Percentiles rank a stretch among this genome's conserved stretches.
These are phyloP conservation scores for Phytophthora citrophthora DNA, from an alignment of 352 stramenopile genomes.

Conservation along the genomic window DNA sequence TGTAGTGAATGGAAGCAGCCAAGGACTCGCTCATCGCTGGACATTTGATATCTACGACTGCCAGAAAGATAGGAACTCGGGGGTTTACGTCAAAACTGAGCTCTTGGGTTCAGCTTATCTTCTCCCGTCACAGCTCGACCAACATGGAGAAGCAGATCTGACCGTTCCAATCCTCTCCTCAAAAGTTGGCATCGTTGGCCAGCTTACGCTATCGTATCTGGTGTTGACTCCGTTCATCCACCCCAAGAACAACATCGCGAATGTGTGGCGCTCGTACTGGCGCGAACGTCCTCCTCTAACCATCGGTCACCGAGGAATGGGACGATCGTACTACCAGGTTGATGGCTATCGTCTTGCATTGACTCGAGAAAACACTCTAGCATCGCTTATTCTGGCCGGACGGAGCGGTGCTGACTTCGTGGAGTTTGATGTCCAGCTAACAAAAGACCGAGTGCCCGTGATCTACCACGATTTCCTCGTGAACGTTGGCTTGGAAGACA, in stretches of 20 bases:
- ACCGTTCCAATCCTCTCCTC: constrained; percentile 58
- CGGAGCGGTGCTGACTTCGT: constrained; percentile 78
- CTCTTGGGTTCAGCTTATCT: constrained; percentile 50
- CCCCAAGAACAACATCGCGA: constrained; percentile 56
- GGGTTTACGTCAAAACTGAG: constrained; percentile 14
- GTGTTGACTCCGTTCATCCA: constrained; percentile 64
- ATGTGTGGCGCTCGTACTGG: constrained; percentile 75
- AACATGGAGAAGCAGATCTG: constrained; percentile 58
- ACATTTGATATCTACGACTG: constrained; percentile 49
- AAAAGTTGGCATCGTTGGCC: constrained; percentile 39
- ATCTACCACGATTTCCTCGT: constrained; percentile 86
- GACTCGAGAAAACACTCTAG: constrained; percentile 79
- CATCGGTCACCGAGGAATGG: constrained; percentile 79
- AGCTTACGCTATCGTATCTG: constrained; percentile 61
- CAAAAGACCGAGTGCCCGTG: constrained; percentile 74
- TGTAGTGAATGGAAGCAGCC: constrained; percentile 21
- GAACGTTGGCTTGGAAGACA: constrained; percentile 70
- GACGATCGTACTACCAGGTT: constrained; percentile 78
- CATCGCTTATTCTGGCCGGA: constrained; percentile 76
- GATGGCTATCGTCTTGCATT: constrained; percentile 58
- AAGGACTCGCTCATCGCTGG: constrained; percentile 41
- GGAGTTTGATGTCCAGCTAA: constrained; percentile 87
- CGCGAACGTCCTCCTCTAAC: constrained; percentile 58
- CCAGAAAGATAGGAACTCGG: constrained; percentile 20
- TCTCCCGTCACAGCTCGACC: constrained; percentile 55